Evolutionary conservation across 495 filamentous ascomycete genomes (phyloP).

Genomic region (Aspergillus homomorphus): DNA sequence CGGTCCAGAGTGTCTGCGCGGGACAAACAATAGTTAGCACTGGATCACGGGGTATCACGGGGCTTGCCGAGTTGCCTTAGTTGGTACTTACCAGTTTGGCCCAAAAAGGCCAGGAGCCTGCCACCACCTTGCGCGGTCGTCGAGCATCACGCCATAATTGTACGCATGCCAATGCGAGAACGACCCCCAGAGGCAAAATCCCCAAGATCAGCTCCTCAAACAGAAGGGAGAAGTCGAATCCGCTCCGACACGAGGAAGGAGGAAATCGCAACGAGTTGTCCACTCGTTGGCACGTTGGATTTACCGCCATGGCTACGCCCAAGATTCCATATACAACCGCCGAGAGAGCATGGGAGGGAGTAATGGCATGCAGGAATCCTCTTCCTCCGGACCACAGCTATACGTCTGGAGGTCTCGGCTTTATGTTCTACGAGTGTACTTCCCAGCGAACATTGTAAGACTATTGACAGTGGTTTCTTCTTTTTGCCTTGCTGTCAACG

Average conservation of each 20-base stretch:
- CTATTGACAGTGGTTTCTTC: not conserved
- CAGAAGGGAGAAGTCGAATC: conserved; percentile 60
- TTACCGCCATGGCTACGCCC: conserved; percentile 26
- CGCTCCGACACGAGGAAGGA: conserved; percentile 43
- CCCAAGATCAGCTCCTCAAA: conserved; percentile 57
- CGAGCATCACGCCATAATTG: conserved; percentile 45
- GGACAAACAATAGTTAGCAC: not conserved
- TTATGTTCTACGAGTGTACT: not conserved
- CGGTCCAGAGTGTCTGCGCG: conserved; percentile 38
- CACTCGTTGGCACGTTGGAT: conserved; percentile 27
- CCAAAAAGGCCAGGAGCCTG: conserved; percentile 30
- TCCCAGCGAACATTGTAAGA: not conserved
- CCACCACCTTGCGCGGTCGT: conserved; percentile 45
- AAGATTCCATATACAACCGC: conserved; percentile 3
- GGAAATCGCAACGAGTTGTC: conserved; percentile 46
- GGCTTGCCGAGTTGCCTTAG: not conserved
- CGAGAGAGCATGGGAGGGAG: not conserved
- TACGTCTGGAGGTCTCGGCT: not conserved
- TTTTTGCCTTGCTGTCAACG: not conserved
- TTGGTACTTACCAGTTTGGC: conserved; percentile 44
- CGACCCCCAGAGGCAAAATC: conserved; percentile 46
- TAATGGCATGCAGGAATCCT: not conserved
- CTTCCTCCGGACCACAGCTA: not conserved
- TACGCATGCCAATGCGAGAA: conserved; percentile 46
- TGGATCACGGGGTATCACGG: conserved; percentile 2